phyloP scores from a whole-genome alignment of 108 stramenopile species.

The Fragilaria crotonensis region DNA sequence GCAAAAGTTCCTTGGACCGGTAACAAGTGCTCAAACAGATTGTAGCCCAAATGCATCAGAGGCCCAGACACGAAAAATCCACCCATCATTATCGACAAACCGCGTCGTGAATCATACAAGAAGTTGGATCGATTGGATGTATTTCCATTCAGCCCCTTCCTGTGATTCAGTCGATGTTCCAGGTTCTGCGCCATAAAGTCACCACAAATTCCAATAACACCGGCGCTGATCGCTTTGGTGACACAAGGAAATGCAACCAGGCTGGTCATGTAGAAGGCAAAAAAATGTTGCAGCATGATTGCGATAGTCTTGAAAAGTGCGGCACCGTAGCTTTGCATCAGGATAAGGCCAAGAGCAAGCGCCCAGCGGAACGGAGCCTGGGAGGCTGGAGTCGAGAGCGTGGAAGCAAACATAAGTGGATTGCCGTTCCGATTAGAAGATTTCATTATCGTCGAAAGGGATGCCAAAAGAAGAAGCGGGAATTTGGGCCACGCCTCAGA shows the following conservation, averaged over 20 bases:
- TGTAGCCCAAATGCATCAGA: conserved; percentile 63
- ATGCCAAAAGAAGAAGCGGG: background rate
- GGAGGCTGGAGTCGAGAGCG: no score
- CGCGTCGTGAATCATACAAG: conserved; percentile 46
- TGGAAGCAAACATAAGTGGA: background rate
- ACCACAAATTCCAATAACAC: conserved; percentile 39
- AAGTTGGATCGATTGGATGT: background rate
- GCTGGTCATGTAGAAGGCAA: conserved; percentile 27
- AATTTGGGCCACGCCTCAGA: background rate
- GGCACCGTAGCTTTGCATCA: background rate
- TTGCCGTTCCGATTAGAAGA: background rate
- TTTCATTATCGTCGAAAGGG: background rate
- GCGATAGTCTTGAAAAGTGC: background rate
- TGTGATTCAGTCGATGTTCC: conserved; percentile 12
- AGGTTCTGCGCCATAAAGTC: conserved; percentile 53
- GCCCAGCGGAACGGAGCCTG: background rate
- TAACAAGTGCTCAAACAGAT: conserved; percentile 47
- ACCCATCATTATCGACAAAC: conserved; percentile 36
- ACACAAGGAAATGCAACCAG: conserved; percentile 35
- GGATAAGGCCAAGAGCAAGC: background rate
- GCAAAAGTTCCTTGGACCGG: conserved; percentile 37
- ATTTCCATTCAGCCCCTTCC: background rate
- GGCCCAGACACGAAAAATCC: conserved; percentile 58
- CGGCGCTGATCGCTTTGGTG: conserved; percentile 56
- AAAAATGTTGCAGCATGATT: background rate